Conservation (phyloP, 805 yeast genomes). For the Metschnikowia continentalis region DNA sequence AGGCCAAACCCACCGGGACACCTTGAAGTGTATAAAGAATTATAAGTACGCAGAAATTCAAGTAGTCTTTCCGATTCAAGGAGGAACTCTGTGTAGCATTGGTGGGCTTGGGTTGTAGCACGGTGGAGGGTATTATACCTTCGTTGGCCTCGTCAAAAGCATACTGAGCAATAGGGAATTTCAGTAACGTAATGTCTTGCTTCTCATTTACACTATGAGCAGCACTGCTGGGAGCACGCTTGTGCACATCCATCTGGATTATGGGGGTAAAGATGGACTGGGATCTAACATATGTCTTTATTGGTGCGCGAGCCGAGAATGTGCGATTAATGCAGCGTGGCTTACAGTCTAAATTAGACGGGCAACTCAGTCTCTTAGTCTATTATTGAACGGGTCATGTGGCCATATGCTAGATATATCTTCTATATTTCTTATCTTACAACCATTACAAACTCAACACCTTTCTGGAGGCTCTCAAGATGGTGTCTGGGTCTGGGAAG, state of each 20-base stretch:
- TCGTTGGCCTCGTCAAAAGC: conserved; percentile 32
- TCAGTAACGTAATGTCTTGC: neutral
- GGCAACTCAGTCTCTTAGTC: no score
- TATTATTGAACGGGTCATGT: neutral
- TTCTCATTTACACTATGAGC: conserved; percentile 6
- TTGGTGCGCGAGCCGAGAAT: neutral
- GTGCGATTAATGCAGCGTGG: neutral
- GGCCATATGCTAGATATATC: neutral
- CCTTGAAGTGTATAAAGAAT: conserved; percentile 85
- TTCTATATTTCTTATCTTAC: neutral
- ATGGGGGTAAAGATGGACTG: neutral
- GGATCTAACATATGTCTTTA: neutral
- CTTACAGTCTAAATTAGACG: neutral
- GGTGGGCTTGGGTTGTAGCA: conserved; percentile 2
- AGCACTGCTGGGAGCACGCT: conserved; percentile 5
- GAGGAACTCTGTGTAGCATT: neutral
- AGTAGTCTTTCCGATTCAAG: conserved; percentile 12
- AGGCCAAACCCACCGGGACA: conserved; percentile 93
- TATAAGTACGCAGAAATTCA: conserved; percentile 58
- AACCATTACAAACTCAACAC: conserved; percentile 58
- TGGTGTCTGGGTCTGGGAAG: conserved; percentile 93
- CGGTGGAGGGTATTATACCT: conserved; percentile 31
- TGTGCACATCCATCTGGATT: conserved; percentile 15
- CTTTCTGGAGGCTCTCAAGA: conserved; percentile 81
- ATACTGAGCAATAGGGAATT: conserved; percentile 12